These are phyloP conservation scores for Lindgomyces ingoldianus DNA, from an alignment of 495 filamentous ascomycete genomes.

Conservation along the genomic window DNA sequence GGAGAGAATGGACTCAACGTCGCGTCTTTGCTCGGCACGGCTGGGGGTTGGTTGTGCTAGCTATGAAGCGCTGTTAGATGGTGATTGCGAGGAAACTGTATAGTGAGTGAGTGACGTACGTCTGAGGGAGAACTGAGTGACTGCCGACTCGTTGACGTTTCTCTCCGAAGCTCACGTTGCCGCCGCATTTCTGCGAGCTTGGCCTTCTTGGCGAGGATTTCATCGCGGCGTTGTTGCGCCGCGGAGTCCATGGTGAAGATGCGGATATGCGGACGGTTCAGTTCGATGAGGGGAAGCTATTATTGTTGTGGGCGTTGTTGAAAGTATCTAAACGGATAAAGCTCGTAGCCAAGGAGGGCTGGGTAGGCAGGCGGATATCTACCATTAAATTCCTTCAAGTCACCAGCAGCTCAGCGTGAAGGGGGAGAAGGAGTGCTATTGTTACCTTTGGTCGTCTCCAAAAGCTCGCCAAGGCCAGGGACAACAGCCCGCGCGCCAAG, in stretches of 20 bases:
- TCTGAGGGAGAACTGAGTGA: conserved; percentile 57
- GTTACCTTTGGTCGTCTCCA: neutral
- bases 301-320: neutral
- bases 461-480: conserved; percentile 20
- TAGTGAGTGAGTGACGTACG: conserved; percentile 16
- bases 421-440: too few relatives aligned
- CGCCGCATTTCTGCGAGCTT: conserved; percentile 94
- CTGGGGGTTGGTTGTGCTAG: conserved; percentile 67
- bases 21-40: conserved; percentile 69
- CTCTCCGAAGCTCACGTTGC: conserved; percentile 79
- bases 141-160: conserved; percentile 63
- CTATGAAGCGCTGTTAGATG: conserved; percentile 57
- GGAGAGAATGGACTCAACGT: conserved; percentile 81
- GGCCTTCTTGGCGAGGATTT: conserved; percentile 90
- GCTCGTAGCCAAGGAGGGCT: too few relatives aligned
- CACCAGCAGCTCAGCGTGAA: neutral
- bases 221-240: conserved; percentile 86
- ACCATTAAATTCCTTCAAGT: neutral
- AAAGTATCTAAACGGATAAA: neutral
- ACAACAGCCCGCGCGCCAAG: neutral
- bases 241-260: conserved; percentile 39
- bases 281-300: neutral
- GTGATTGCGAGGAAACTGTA: neutral
- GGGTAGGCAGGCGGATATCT: too few relatives aligned
- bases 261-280: neutral